Percentiles rank a stretch among this genome's conserved stretches.
Conservation (phyloP, 306 rosid genomes). For the Rosa lucieae region DNA sequence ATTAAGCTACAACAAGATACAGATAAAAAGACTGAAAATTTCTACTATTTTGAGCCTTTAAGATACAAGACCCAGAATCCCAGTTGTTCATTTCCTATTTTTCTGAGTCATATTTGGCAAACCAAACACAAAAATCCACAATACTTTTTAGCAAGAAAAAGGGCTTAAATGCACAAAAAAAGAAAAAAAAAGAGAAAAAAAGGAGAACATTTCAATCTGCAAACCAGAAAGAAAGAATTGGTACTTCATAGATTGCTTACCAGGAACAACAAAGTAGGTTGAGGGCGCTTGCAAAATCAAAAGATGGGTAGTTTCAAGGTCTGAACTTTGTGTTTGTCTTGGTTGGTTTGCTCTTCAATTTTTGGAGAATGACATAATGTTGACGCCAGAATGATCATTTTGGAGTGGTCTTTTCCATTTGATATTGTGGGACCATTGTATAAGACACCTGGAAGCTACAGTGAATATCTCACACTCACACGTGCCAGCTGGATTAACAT, state of each 20-base stretch:
- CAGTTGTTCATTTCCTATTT: neutral
- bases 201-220: neutral
- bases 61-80: neutral
- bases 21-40: neutral
- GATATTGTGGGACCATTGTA: neutral
- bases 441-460: neutral
- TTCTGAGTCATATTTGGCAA: neutral
- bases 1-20: neutral
- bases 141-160: neutral
- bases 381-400: neutral
- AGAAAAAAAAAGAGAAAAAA: too few relatives aligned
- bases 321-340: neutral
- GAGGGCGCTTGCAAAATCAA: neutral
- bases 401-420: neutral
- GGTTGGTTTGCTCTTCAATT: neutral
- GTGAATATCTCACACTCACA: neutral
- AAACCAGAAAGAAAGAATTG: neutral
- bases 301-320: neutral
- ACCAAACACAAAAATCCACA: neutral
- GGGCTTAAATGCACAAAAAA: neutral
- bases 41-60: neutral
- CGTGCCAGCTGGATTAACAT: too few relatives aligned
- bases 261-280: neutral
- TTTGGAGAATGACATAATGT: neutral
- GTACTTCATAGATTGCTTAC: neutral